Evolutionary conservation across 495 filamentous ascomycete species (phyloP), one percentile per base, ranked within the genome.

Genomic region (Penicillium verhagenii): DNA sequence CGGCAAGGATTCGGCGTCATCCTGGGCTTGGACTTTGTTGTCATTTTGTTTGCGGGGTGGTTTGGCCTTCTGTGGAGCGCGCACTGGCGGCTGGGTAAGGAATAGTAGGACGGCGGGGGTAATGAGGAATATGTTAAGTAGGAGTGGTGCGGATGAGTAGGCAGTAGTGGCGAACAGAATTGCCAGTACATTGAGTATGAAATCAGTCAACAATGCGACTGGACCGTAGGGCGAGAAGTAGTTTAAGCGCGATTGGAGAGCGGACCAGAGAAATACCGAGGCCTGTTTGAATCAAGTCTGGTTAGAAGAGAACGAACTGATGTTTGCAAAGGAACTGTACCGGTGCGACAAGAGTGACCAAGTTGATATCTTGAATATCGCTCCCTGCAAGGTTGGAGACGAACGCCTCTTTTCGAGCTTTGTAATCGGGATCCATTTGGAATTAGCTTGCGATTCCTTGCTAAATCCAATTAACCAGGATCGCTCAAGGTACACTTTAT

Each of bases 321-420:
- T n/a, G 33, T 5, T 35, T n/a, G 10, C 35, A 37, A 20, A 39
- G 47, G 13, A 35, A 8, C 70, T 85, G 62, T 81, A 97, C 94
- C 53, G 94, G 86, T 63, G 90, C 90, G 48, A 94, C 86, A 6
- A 87, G 80, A 35, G 88, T 89, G 43, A 97, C 87, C 54, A 79
- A 76, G 60, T 96, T 92, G 73, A 99, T 93, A 65, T 99, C 94
- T 24, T 74, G 66, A 44, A 97, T 86, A 13, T 81, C 77, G 35
- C 93, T 91, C 33, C 94, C 94, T n/a, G 86, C 84, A 28, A 96
- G 84, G 66, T 91, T 88, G 18, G 93, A 96, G 60, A 99, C 94
- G 65, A 96, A 96, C 52, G 90, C 90, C 78, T 96, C 92, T 70
- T 97, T 99, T 47, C 85, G 80, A 47, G 86, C 81, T 75, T 97